Base-by-base conservation (phyloP, 2,329 filamentous ascomycete species). In the Penicillium hesseltinei region DNA sequence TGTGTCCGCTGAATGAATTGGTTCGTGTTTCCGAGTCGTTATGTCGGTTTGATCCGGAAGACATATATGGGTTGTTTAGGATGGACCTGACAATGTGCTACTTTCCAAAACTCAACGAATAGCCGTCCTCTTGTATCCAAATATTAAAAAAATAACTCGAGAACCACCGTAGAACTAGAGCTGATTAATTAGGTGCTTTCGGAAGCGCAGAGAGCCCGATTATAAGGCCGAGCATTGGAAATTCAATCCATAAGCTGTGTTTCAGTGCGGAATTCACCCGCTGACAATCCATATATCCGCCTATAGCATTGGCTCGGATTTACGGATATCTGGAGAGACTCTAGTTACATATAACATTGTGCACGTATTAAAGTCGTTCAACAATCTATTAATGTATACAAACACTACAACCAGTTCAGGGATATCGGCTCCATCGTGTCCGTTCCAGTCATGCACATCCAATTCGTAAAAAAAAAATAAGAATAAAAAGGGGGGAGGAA, bases 201-300 rank as follows among this genome's bases (percentile, higher is more conserved):
- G 47, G 59, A 59, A 53, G 36, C 57, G 43, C 44, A 33, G 33
- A 39, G 45, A 58, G 56, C 60, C 61, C 59, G 58, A 60, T 63
- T 15, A 57, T 56, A 60, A 58, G 59, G 58, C 61, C 58, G 56
- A 62, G 44, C 54, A 44, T 47, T 47, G 31, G 59, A 58, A 61
- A 52, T 35, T 21, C 1, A 35, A 45, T 35, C 21, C 38, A 31
- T 19, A 39, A n/a, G 44, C 23, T 62, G 38, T 62, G 64, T 64
- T 62, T 60, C 58, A 62, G 66, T 62, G 66, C 67, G 67, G 66
- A 67, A 67, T 50, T 27, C 21, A 13, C 19, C 67, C 66, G 67
- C 65, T 45, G 10, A 23, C 13, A n/a, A 33, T 11, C 2, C 3
- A 35, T 48, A 49, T 52, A 52, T 52, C 29, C 50, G 40, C 5